These are phyloP conservation scores for Albifimbria verrucaria DNA, from an alignment of 2,329 filamentous ascomycete species.

Conservation along the genomic window DNA sequence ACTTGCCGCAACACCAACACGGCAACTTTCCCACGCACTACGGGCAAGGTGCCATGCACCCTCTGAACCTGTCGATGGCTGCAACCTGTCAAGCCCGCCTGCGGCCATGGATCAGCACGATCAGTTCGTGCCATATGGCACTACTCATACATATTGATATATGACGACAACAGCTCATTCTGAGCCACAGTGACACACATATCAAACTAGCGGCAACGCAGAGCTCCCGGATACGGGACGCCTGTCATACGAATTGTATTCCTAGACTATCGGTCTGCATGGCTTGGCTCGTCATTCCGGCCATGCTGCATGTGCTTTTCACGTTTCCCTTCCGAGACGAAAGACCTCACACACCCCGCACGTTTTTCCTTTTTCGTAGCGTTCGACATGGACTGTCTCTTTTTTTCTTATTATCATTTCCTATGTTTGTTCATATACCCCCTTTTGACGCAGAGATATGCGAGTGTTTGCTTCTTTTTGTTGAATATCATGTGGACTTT, in stretches of 20 bases:
- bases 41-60: conserved; percentile 16
- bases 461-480: not conserved
- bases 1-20: conserved; percentile 13
- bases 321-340: not conserved
- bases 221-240: not conserved
- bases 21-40: conserved; percentile 15
- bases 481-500: not conserved
- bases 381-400: too few species aligned
- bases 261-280: not conserved
- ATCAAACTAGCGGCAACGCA: not conserved
- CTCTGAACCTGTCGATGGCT: conserved; percentile 16
- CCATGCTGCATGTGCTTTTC: not conserved
- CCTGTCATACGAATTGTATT: not conserved
- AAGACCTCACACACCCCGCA: too few species aligned
- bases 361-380: not conserved
- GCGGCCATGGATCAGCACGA: not conserved
- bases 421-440: not conserved
- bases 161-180: not conserved
- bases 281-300: not conserved
- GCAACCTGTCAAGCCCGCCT: conserved; percentile 1
- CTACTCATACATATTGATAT: not conserved
- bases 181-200: not conserved
- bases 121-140: not conserved
- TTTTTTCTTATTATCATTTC: not conserved
- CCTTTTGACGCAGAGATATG: not conserved